Conservation (phyloP, 1,139 yeast species). For the Saccharomycopsis crataegensis region DNA sequence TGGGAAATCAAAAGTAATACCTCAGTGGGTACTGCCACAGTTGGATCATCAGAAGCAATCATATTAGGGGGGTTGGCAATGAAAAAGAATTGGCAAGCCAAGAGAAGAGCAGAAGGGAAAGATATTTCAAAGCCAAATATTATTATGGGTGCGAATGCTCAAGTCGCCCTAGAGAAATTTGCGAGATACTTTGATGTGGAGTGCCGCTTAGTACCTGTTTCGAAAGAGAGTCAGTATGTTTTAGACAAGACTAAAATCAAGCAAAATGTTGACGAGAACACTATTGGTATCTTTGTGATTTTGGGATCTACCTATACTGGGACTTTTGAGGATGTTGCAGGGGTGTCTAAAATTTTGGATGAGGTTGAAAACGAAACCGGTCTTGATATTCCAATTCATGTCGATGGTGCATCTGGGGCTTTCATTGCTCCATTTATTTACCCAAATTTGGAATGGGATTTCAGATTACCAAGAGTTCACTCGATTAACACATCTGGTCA, state of each 20-base stretch:
- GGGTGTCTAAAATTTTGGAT: constrained; percentile 54
- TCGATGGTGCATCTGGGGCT: constrained; percentile 92
- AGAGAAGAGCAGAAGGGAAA: constrained; percentile 51
- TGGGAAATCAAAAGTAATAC: constrained; percentile 28
- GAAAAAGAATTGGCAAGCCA: constrained; percentile 82
- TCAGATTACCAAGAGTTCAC: constrained; percentile 64
- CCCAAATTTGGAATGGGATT: constrained; percentile 80
- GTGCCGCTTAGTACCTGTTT: constrained; percentile 64
- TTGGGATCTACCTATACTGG: constrained; percentile 92
- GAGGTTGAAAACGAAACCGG: constrained; percentile 65
- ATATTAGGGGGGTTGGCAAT: constrained; percentile 90
- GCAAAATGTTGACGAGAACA: constrained; percentile 75
- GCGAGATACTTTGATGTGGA: constrained; percentile 93
- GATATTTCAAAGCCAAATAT: constrained; percentile 68
- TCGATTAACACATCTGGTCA: constrained; percentile 93
- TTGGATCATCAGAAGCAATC: constrained; percentile 91
- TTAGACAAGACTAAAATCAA: constrained; percentile 54
- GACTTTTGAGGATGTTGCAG: constrained; percentile 72
- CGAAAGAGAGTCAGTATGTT: constrained; percentile 51
- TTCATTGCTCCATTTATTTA: constrained; percentile 77
- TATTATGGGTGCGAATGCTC: constrained; percentile 92
- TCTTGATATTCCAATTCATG: constrained; percentile 69
- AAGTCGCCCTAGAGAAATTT: constrained; percentile 89
- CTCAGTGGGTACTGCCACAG: constrained; percentile 83
- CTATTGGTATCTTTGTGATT: constrained; percentile 86